phyloP scores from a whole-genome alignment of 164 flowering plant genomes.

The Kalanchoe fedtschenkoi region DNA sequence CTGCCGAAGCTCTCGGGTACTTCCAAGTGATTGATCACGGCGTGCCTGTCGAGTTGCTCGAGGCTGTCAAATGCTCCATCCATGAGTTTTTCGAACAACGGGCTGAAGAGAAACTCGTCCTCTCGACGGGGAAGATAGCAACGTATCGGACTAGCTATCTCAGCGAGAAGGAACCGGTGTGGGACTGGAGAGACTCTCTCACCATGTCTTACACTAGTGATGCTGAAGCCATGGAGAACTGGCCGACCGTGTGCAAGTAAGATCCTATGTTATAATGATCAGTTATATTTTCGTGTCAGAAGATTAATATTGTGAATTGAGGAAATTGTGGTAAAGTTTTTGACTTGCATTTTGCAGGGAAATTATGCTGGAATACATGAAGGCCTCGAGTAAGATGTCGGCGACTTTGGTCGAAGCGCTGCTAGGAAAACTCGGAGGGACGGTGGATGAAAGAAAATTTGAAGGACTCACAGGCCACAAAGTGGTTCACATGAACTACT shows the following conservation, averaged over 20 bases:
- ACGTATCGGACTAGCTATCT: conserved; percentile 33
- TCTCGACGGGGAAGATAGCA: conserved; percentile 21
- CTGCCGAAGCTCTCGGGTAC: conserved; percentile 32
- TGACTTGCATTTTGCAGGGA: conserved; percentile 15
- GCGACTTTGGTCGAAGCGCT: conserved; percentile 17
- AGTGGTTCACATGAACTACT: conserved; percentile 32
- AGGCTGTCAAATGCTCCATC: conserved; percentile 22
- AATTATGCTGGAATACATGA: conserved; percentile 26
- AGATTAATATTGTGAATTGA: too few species aligned
- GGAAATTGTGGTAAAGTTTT: too few species aligned
- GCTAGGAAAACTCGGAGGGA: conserved; percentile 22
- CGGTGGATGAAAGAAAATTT: conserved; percentile 16
- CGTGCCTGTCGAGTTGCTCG: conserved; percentile 24
- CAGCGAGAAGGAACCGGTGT: conserved; percentile 36
- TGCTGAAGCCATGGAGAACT: conserved; percentile 22
- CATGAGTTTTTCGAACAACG: conserved; percentile 21
- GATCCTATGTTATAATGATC: too few species aligned
- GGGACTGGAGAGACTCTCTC: conserved; percentile 40
- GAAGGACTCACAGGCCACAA: conserved; percentile 17
- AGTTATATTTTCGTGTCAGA: too few species aligned
- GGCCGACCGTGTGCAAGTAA: conserved; percentile 36
- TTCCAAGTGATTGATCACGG: conserved; percentile 37
- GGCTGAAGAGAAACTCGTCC: conserved; percentile 23
- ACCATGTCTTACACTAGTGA: conserved; percentile 29
- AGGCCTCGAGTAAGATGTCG: conserved; percentile 18